phyloP scores from a whole-genome alignment of 148 eudicot species.

The Nepenthes gracilis region DNA sequence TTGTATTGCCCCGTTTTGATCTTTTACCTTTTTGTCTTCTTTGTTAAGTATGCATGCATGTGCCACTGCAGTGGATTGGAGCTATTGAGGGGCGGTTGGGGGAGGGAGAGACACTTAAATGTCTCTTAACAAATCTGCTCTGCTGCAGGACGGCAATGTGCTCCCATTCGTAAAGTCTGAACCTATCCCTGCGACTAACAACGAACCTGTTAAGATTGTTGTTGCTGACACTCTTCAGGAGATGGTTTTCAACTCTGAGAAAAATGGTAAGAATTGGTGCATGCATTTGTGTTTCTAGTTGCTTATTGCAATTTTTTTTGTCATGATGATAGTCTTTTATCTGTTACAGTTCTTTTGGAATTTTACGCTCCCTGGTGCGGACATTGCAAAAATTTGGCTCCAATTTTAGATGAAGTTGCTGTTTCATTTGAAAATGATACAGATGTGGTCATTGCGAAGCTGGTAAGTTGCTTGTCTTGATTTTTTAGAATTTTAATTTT shows the following conservation, averaged over 20 bases:
- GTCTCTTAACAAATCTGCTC: neutral
- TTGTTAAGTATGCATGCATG: too few species aligned
- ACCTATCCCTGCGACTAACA: conserved; percentile 45
- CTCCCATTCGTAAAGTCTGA: conserved; percentile 44
- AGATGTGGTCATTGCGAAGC: conserved; percentile 58
- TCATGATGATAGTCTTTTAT: conserved; percentile 4
- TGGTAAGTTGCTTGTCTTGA: conserved; percentile 30
- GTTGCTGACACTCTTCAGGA: conserved; percentile 52
- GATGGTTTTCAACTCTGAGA: conserved; percentile 44
- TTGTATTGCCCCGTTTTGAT: neutral
- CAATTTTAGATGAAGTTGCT: conserved; percentile 70
- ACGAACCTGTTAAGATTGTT: conserved; percentile 61
- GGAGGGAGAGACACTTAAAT: neutral
- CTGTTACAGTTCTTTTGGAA: conserved; percentile 41
- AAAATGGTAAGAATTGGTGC: neutral
- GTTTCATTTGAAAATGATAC: conserved; percentile 30
- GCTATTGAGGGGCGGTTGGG: too few species aligned
- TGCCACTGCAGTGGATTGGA: too few species aligned
- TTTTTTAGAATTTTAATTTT: neutral
- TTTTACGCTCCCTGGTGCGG: conserved; percentile 85
- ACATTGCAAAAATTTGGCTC: conserved; percentile 66
- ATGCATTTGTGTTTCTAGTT: neutral
- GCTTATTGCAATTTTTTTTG: neutral
- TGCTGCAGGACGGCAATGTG: conserved; percentile 51
- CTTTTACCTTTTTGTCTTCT: neutral